Evolutionary conservation across 2,329 filamentous ascomycete species (phyloP).

Genomic region (Penicillium brasilianum): DNA sequence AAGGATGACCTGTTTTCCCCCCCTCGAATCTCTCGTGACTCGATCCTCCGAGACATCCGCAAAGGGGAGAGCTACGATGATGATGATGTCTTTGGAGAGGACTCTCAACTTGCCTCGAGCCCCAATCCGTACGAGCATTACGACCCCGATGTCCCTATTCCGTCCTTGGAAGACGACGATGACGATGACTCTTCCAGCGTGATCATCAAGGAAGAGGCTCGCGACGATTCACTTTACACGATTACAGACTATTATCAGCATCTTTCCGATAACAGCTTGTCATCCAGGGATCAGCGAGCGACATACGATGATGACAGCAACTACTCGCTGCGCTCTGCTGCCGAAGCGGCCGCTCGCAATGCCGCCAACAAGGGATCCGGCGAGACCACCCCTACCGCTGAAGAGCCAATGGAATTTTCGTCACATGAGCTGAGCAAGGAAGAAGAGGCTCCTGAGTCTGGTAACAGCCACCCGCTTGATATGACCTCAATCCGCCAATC

Average conservation of each 20-base stretch:
- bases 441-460: neutral
- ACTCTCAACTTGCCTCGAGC: constrained; percentile 63
- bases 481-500: constrained; percentile 45
- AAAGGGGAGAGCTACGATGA: constrained; percentile 64
- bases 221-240: constrained; percentile 66
- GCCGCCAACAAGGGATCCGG: constrained; percentile 35
- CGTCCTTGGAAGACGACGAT: constrained; percentile 75
- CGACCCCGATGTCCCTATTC: constrained; percentile 89
- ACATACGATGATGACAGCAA: constrained; percentile 61
- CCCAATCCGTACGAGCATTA: constrained; percentile 65
- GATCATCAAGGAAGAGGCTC: constrained; percentile 68
- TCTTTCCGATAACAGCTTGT: constrained; percentile 44
- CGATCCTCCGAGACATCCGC: constrained; percentile 87
- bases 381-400: constrained; percentile 41
- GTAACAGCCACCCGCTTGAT: constrained; percentile 38
- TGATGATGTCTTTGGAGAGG: constrained; percentile 66
- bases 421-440: neutral
- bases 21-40: constrained; percentile 86
- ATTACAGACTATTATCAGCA: constrained; percentile 70
- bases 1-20: constrained; percentile 67
- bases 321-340: constrained; percentile 56
- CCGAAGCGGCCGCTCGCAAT: constrained; percentile 30
- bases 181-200: constrained; percentile 60
- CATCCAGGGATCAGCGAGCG: constrained; percentile 36
- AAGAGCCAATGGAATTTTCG: constrained; percentile 6